These are phyloP conservation scores for Auxenochlorella pyrenoidosa DNA, from an alignment of 139 green algal species.

Conservation along the genomic window DNA sequence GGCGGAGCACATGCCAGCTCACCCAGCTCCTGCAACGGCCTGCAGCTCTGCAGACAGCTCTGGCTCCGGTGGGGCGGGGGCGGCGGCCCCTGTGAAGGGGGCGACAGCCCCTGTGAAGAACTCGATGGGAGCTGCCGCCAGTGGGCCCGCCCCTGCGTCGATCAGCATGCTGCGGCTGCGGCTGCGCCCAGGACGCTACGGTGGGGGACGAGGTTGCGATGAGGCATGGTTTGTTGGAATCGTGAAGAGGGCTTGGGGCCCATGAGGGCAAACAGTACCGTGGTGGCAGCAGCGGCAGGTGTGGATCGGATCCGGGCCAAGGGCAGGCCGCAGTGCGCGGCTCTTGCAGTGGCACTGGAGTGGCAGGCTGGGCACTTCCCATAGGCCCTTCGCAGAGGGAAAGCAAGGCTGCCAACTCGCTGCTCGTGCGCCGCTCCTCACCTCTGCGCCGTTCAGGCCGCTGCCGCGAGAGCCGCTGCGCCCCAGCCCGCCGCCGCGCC, in stretches of 20 bases:
- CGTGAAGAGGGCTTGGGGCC: too few relatives aligned
- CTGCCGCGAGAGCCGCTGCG: conserved; percentile 17
- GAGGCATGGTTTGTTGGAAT: too few relatives aligned
- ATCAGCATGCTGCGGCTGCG: conserved; percentile 31
- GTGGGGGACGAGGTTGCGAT: neutral
- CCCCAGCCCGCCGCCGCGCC: neutral
- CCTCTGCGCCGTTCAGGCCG: conserved; percentile 24
- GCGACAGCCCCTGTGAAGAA: conserved; percentile 11
- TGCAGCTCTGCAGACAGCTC: neutral
- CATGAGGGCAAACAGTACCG: too few relatives aligned
- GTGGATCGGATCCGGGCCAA: too few relatives aligned
- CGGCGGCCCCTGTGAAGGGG: neutral
- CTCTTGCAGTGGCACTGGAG: too few relatives aligned
- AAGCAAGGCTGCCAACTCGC: too few relatives aligned
- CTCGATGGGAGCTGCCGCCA: conserved; percentile 28
- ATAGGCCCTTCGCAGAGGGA: too few relatives aligned
- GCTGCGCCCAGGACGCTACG: conserved; percentile 17
- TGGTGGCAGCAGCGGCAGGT: too few relatives aligned
- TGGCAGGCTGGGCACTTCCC: too few relatives aligned
- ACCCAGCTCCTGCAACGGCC: neutral
- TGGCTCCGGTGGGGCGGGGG: neutral
- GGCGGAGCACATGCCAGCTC: neutral
- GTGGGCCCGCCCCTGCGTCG: conserved; percentile 1
- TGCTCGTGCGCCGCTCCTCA: neutral
- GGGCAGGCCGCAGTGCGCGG: too few relatives aligned